phyloP scores from a whole-genome alignment of 106 monocot species.

The Phalaenopsis equestris region DNA sequence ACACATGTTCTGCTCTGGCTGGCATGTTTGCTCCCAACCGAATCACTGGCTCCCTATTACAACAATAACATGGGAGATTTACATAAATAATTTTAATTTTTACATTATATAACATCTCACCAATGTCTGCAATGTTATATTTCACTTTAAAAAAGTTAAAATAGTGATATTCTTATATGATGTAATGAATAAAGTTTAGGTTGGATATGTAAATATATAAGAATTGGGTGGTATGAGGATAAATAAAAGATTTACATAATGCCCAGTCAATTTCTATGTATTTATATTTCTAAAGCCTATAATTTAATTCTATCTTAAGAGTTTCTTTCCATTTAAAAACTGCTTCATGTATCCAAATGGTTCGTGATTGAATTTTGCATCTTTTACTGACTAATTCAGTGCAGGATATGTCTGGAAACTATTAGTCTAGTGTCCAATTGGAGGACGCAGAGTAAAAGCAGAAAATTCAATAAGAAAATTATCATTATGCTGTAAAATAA shows the following conservation, averaged over 20 bases:
- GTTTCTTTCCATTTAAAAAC: background rate
- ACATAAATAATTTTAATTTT: too few species aligned
- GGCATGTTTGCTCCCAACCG: constrained; percentile 62
- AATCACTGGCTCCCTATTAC: constrained; percentile 40
- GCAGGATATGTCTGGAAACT: background rate
- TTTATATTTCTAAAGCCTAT: too few species aligned
- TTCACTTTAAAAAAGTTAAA: too few species aligned
- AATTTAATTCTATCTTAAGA: background rate
- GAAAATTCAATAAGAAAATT: background rate
- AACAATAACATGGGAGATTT: too few species aligned
- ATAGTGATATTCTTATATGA: too few species aligned
- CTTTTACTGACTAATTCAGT: background rate
- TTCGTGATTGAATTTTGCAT: background rate
- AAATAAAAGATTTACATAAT: too few species aligned
- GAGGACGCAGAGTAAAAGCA: background rate
- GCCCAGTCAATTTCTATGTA: too few species aligned
- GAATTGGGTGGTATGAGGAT: too few species aligned
- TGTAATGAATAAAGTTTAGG: too few species aligned
- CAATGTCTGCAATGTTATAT: too few species aligned
- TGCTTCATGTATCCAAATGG: background rate
- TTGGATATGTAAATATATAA: too few species aligned
- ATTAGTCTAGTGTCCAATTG: background rate
- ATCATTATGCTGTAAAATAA: background rate
- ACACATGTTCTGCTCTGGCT: constrained; percentile 49
- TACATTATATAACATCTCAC: too few species aligned